These are phyloP conservation scores for Copromyces sp. DNA, from an alignment of 495 filamentous ascomycete species.

Conservation along the genomic window DNA sequence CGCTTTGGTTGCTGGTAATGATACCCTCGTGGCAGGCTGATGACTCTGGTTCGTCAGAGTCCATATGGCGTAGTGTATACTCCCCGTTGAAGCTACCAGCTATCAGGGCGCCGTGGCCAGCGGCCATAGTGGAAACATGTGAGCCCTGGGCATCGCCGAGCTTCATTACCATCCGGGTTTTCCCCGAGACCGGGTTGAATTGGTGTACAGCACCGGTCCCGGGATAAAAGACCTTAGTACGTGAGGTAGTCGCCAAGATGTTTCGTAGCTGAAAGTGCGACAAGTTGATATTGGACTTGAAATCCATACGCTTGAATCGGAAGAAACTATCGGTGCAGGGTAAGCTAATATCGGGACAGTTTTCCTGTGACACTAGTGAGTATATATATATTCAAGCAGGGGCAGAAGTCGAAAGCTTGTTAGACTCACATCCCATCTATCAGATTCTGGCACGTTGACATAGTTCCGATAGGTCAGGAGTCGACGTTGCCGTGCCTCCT, in stretches of 20 bases:
- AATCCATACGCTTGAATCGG: slow-evolving; percentile 60
- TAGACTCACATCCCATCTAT: slow-evolving; percentile 27
- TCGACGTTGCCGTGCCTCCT: slow-evolving; percentile 49
- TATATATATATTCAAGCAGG: not conserved
- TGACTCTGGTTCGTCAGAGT: slow-evolving; percentile 28
- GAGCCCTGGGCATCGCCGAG: slow-evolving; percentile 41
- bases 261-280: slow-evolving; percentile 89
- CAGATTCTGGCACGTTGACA: slow-evolving; percentile 32
- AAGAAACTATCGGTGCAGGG: slow-evolving; percentile 50
- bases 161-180: slow-evolving; percentile 48
- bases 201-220: slow-evolving; percentile 45
- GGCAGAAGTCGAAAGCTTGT: slow-evolving; percentile 3
- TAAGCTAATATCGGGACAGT: slow-evolving; percentile 24
- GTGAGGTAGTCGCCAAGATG: slow-evolving; percentile 60
- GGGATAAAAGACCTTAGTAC: slow-evolving; percentile 70
- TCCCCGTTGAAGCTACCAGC: slow-evolving; percentile 76
- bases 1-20: slow-evolving; percentile 56
- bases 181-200: slow-evolving; percentile 41
- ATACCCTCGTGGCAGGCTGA: slow-evolving; percentile 45
- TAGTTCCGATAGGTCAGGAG: slow-evolving; percentile 49
- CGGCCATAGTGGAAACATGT: slow-evolving; percentile 62
- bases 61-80: slow-evolving; percentile 56
- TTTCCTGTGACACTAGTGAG: slow-evolving; percentile 10
- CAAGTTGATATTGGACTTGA: slow-evolving; percentile 50
- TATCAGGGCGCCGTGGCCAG: slow-evolving; percentile 57